Conservation (phyloP, 2,329 filamentous ascomycete genomes). For the Didymella pomorum region DNA sequence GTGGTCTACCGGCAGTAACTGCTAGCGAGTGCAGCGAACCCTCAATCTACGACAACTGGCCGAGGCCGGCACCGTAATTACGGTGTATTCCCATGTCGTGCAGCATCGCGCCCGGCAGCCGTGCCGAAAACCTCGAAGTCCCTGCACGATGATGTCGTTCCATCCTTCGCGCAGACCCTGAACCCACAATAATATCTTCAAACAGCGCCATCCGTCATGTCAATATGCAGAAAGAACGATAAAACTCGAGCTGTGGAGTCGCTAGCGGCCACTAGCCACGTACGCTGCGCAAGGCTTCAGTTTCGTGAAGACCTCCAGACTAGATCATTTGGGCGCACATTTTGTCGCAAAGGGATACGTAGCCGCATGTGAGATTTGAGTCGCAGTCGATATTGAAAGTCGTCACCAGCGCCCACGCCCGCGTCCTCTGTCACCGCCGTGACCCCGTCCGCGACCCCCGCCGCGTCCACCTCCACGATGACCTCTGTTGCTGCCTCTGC, state of each 20-base stretch:
- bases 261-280: constrained; percentile 31
- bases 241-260: constrained; percentile 19
- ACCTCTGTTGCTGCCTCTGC: constrained; percentile 39
- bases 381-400: not conserved
- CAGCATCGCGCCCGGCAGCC: constrained; percentile 8
- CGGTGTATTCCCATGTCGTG: constrained; percentile 14
- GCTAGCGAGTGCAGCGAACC: constrained; percentile 15
- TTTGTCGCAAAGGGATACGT: constrained; percentile 6
- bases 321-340: constrained; percentile 8
- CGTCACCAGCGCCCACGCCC: constrained; percentile 39
- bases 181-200: constrained; percentile 19
- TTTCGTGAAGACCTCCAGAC: too few relatives aligned
- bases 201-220: constrained; percentile 32
- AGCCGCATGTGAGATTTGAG: constrained; percentile 3
- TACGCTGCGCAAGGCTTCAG: constrained; percentile 24
- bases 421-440: constrained; percentile 35
- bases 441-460: constrained; percentile 32
- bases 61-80: constrained; percentile 18
- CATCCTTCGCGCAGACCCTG: constrained; percentile 25
- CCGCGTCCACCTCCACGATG: constrained; percentile 32
- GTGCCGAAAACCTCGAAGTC: constrained; percentile 30
- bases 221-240: constrained; percentile 23
- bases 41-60: constrained; percentile 13
- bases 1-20: constrained; percentile 14
- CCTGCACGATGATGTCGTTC: constrained; percentile 10